Evolutionary conservation across 2,329 filamentous ascomycete genomes (phyloP).

Genomic region (Pezicula rhizophila): DNA sequence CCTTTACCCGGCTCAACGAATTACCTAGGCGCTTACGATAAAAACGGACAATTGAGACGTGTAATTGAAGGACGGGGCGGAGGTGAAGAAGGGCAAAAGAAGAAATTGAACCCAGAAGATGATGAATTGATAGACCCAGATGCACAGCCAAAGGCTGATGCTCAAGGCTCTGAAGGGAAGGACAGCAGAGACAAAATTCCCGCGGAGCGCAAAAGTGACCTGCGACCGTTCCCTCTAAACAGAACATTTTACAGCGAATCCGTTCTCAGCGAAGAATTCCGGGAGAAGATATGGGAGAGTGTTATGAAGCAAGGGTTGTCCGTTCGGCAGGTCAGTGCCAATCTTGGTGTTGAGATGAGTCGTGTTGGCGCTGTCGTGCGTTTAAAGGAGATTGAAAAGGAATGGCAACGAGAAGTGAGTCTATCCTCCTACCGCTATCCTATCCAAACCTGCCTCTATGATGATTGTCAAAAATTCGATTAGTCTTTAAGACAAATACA

Average conservation of each 20-base stretch:
- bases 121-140: not conserved
- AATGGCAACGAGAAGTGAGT: constrained; percentile 59
- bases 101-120: not conserved
- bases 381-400: constrained; percentile 62
- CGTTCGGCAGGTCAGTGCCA: constrained; percentile 56
- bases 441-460: constrained; percentile 32
- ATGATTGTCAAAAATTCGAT: constrained; percentile 82
- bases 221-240: constrained; percentile 57
- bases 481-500: constrained; percentile 98
- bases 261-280: constrained; percentile 58
- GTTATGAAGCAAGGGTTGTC: constrained; percentile 50
- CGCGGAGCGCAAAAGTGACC: constrained; percentile 14
- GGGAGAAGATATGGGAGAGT: constrained; percentile 56
- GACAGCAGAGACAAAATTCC: constrained; percentile 10
- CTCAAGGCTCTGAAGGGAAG: not conserved
- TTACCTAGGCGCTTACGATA: constrained; percentile 25
- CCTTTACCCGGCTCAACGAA: constrained; percentile 25
- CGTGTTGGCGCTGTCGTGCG: constrained; percentile 65
- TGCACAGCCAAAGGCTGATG: constrained; percentile 3
- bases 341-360: constrained; percentile 60
- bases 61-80: not conserved
- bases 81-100: not conserved
- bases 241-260: constrained; percentile 51
- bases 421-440: constrained; percentile 15
- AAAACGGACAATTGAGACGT: constrained; percentile 21